Percentiles rank a stretch among this genome's conserved stretches.
Conservation (phyloP, 2,329 filamentous ascomycete genomes). For the Penicillium paneum region DNA sequence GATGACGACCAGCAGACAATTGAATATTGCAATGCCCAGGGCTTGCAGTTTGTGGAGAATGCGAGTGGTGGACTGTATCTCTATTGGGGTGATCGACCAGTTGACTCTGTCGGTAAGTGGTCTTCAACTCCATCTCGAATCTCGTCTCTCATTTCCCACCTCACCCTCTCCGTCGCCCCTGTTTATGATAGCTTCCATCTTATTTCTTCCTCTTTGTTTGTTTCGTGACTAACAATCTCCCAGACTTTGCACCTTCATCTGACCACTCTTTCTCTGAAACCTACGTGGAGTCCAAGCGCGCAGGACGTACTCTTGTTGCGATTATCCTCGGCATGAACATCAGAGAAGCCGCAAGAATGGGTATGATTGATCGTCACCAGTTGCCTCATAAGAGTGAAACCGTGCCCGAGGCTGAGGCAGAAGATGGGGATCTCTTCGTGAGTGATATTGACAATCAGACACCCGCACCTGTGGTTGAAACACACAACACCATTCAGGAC, state of each 20-base stretch:
- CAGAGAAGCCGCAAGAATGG: constrained; percentile 48
- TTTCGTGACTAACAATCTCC: not conserved
- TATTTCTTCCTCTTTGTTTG: not conserved
- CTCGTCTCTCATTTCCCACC: not conserved
- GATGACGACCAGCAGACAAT: constrained; percentile 54
- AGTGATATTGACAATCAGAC: constrained; percentile 36
- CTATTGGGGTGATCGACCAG: constrained; percentile 46
- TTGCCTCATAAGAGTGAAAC: constrained; percentile 28
- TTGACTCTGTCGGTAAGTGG: constrained; percentile 48
- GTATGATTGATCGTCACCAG: constrained; percentile 48
- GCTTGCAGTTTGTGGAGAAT: constrained; percentile 50
- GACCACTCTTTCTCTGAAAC: constrained; percentile 53
- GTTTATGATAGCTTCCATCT: not conserved
- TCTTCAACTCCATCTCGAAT: not conserved
- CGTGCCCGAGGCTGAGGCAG: constrained; percentile 25
- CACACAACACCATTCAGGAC: constrained; percentile 7
- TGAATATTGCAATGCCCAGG: constrained; percentile 54
- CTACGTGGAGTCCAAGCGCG: constrained; percentile 59
- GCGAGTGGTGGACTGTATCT: constrained; percentile 50
- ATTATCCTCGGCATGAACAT: constrained; percentile 57
- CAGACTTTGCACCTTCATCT: constrained; percentile 45
- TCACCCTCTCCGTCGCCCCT: not conserved
- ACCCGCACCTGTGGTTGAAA: constrained; percentile 22
- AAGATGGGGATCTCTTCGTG: constrained; percentile 38
- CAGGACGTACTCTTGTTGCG: constrained; percentile 53